Conservation (phyloP, 2,329 filamentous ascomycete genomes). For the Aspergillus glaucus region DNA sequence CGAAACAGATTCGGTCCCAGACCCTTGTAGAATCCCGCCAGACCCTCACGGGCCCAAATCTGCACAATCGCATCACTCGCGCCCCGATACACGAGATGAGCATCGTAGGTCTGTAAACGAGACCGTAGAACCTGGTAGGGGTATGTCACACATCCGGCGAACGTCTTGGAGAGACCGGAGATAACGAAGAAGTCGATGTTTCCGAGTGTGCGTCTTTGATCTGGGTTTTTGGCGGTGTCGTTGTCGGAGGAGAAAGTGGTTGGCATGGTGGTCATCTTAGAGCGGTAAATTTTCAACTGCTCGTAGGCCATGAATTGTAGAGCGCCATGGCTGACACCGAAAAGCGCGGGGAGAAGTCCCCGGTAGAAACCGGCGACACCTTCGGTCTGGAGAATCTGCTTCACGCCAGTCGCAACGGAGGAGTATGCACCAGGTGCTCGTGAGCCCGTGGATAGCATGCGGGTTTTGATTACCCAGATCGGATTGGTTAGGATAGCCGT, state of each 20-base stretch:
- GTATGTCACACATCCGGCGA: conserved; percentile 85
- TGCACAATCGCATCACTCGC: conserved; percentile 65
- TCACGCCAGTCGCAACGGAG: conserved; percentile 65
- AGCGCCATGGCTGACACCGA: conserved; percentile 86
- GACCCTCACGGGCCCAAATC: conserved; percentile 73
- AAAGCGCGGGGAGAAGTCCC: conserved; percentile 71
- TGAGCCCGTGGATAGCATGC: conserved; percentile 83
- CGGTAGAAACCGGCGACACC: conserved; percentile 79
- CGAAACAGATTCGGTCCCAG: conserved; percentile 81
- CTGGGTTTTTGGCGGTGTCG: neutral
- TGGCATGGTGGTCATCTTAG: conserved; percentile 29
- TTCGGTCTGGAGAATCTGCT: conserved; percentile 61
- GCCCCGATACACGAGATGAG: conserved; percentile 65
- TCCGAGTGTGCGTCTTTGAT: conserved; percentile 41
- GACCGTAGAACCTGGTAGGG: conserved; percentile 90
- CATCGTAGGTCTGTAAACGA: conserved; percentile 82
- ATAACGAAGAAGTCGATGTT: conserved; percentile 75
- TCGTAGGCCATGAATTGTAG: conserved; percentile 97
- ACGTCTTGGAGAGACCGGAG: conserved; percentile 74
- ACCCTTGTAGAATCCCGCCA: conserved; percentile 84
- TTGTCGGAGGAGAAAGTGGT: neutral
- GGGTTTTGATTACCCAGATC: conserved; percentile 96
- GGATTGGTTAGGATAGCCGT: conserved; percentile 86
- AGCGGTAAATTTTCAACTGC: conserved; percentile 58
- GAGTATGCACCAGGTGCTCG: conserved; percentile 71